Percentiles rank a stretch among this genome's conserved stretches.
phyloP scores from a whole-genome alignment of 495 filamentous ascomycete species.

The Penicillium lagena region DNA sequence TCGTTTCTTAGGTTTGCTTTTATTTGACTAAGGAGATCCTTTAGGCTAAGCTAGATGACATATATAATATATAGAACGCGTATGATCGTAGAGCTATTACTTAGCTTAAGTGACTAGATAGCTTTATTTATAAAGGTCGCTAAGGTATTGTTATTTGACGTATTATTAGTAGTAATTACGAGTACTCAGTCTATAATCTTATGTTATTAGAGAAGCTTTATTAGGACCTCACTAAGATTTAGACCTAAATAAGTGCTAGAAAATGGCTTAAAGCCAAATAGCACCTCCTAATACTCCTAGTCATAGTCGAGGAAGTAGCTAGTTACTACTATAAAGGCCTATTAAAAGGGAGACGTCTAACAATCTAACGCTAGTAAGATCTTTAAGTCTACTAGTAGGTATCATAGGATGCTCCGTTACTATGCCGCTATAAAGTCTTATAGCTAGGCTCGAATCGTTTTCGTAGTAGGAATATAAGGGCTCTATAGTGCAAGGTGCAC shows the following conservation, averaged over 20 bases:
- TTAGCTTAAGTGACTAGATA: too few species aligned
- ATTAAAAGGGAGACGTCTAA: slow-evolving; percentile 6
- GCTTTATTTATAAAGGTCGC: too few species aligned
- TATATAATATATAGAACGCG: slow-evolving; percentile 6
- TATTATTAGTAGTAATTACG: slow-evolving; percentile 14
- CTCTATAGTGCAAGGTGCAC: too few species aligned
- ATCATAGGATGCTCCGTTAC: too few species aligned
- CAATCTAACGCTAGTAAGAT: slow-evolving; percentile 9
- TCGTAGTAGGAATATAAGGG: too few species aligned
- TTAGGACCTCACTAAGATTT: slow-evolving; percentile 4
- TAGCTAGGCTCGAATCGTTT: too few species aligned
- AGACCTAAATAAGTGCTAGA: slow-evolving; percentile 1
- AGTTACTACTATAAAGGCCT: slow-evolving; percentile 15
- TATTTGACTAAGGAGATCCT: slow-evolving; percentile 9
- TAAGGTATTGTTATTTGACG: slow-evolving; percentile 7
- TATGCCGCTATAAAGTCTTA: too few species aligned
- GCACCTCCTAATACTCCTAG: slow-evolving; percentile 13
- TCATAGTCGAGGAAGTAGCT: slow-evolving; percentile 12
- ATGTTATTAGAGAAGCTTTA: slow-evolving; percentile 7
- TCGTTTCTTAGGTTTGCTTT: slow-evolving; percentile 9
- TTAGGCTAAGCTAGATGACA: slow-evolving; percentile 15
- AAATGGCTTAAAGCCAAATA: slow-evolving; percentile 16
- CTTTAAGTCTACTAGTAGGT: too few species aligned
- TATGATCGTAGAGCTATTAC: background rate
- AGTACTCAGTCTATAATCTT: slow-evolving; percentile 7